Evolutionary conservation across 306 rosid species (phyloP).

Genomic region (Prosopis cineraria): DNA sequence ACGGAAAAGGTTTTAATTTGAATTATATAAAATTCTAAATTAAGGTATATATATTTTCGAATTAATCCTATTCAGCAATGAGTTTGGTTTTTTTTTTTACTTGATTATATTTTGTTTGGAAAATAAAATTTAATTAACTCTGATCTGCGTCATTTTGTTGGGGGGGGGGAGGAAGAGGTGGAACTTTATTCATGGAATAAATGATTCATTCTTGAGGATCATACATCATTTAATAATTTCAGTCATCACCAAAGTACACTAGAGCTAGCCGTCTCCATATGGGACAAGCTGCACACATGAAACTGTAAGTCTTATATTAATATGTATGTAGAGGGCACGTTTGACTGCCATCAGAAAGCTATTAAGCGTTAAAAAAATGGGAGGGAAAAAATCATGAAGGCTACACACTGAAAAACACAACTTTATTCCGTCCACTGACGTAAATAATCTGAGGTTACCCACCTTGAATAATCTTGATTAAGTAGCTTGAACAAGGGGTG

Average conservation of each 20-base stretch:
- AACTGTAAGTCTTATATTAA: not conserved
- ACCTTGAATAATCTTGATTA: not conserved
- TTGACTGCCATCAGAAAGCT: constrained; percentile 2
- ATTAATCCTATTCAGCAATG: not conserved
- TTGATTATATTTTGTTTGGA: not conserved
- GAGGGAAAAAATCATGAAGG: not conserved
- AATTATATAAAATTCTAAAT: no score
- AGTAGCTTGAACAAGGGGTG: constrained; percentile 60
- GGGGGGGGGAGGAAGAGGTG: no score
- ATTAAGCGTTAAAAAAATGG: not conserved
- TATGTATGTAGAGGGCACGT: not conserved
- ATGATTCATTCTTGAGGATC: not conserved
- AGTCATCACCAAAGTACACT: not conserved
- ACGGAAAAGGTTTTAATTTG: not conserved
- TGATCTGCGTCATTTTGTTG: no score
- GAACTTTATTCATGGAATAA: not conserved
- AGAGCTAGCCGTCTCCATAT: constrained; percentile 12
- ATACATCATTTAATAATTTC: constrained; percentile 3
- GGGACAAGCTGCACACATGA: constrained; percentile 22
- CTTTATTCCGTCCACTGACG: not conserved
- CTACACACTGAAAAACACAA: not conserved
- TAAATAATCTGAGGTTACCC: not conserved
- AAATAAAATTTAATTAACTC: no score
- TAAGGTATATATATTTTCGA: no score
- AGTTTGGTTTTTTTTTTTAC: not conserved